Evolutionary conservation across 2,329 filamentous ascomycete species (phyloP), one percentile per base, ranked within the genome.

Genomic region (Fusarium graminum): DNA sequence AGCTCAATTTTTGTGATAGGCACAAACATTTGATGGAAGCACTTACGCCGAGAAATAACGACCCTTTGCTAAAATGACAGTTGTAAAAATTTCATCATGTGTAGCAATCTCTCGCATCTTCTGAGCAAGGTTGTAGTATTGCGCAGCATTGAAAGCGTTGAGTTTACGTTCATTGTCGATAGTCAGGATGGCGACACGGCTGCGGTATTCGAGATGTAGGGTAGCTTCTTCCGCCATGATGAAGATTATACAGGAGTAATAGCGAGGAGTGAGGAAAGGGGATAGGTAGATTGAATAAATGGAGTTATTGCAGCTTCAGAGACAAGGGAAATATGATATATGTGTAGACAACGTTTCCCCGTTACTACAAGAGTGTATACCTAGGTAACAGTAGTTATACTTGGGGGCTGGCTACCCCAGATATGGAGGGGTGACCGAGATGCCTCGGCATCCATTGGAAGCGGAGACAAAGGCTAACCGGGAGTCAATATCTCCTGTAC

Each of bases 101-200:
- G 82, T 84, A 16, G 93, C 94, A 46, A 98, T 84, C 75, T 97
- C 90, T 58, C 90, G 86, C 75, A 99, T 80, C 46, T 88, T 84
- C 70, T 87, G 84, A 2, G 91, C 88, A 40, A 98, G 85, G 29
- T 88, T 85, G 77, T 91, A 97, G 82, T 97, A 98, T 50, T 89
- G 85, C 63, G 86, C 81, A 72, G 86, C 83, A 60, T 81, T 86
- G 50, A 97, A 81, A 30, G 94, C 93, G 78, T 96, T 96, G 78
- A 98, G 92, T 81, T 97, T 97, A 76, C 89, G 86, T 53, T 90
- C 86, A 50, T 92, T 90, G 79, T 94, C 90, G 75, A 99, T 89
- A 17, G 92, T 97, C 78, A 99, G 89, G 75, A 94, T 87, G 74
- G 94, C 80, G 16, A 80, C 74, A 65, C 79, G 79, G 52, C 78